A percentile compares a stretch with the other conserved stretches of the same genome.
phyloP scores from a whole-genome alignment of 208 protist species.

The Trypanosoma conorhini region DNA sequence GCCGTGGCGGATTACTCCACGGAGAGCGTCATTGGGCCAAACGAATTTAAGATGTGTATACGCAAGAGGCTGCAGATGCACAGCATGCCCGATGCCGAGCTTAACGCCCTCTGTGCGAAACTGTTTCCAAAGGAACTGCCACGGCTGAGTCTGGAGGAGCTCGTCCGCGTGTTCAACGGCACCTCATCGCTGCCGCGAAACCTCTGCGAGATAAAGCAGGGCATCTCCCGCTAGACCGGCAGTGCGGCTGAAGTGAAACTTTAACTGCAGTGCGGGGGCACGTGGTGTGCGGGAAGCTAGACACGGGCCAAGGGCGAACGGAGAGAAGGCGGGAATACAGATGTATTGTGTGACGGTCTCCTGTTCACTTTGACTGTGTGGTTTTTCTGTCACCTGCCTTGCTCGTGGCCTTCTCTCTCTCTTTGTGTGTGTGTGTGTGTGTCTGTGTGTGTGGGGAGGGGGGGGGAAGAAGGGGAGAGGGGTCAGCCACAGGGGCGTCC shows the following conservation, averaged over 20 bases:
- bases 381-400: background rate
- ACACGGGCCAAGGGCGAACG: background rate
- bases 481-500: background rate
- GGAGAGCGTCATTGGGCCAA: constrained; percentile 82
- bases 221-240: constrained; percentile 33
- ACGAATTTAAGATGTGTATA: constrained; percentile 87
- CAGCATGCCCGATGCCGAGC: constrained; percentile 63
- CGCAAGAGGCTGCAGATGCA: constrained; percentile 65
- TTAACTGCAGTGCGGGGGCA: background rate
- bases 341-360: background rate
- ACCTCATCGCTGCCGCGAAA: constrained; percentile 84
- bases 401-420: too few species aligned
- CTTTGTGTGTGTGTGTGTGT: background rate
- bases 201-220: constrained; percentile 63
- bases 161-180: constrained; percentile 84
- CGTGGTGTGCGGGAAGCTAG: background rate
- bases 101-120: constrained; percentile 71
- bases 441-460: background rate
- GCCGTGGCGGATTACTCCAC: constrained; percentile 85
- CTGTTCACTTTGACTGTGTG: constrained; percentile 8
- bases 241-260: background rate
- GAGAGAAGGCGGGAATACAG: background rate
- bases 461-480: background rate
- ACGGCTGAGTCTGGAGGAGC: constrained; percentile 78
- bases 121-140: constrained; percentile 67